A percentile compares a stretch with the other conserved stretches of the same genome.
phyloP scores from a whole-genome alignment of 169 alveolate species.

The Babesia gibsoni region DNA sequence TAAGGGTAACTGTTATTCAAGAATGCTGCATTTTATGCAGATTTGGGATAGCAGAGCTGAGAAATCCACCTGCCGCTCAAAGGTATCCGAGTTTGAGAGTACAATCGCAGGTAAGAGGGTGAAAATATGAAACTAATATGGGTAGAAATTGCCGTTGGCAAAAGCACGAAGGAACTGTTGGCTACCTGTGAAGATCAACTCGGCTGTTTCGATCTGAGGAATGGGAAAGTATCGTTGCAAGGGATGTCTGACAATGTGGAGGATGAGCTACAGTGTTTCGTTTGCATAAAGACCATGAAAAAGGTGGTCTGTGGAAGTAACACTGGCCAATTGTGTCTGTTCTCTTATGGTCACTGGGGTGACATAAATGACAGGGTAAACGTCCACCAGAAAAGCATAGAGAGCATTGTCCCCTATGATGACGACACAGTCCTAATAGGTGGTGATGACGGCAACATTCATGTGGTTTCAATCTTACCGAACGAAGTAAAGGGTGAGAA shows the following conservation, averaged over 20 bases:
- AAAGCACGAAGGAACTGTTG: constrained; percentile 22
- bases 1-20: constrained; percentile 45
- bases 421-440: constrained; percentile 38
- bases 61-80: constrained; percentile 9
- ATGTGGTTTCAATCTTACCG: constrained; percentile 29
- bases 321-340: constrained; percentile 52
- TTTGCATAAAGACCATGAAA: neutral
- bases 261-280: constrained; percentile 30
- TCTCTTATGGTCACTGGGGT: constrained; percentile 61
- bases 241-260: constrained; percentile 58
- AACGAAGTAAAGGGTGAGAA: constrained; percentile 35
- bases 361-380: constrained; percentile 41
- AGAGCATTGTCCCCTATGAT: constrained; percentile 25
- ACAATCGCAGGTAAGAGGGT: constrained; percentile 18
- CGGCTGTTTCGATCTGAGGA: constrained; percentile 48
- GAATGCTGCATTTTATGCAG: too few species aligned
- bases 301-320: constrained; percentile 59
- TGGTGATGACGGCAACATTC: constrained; percentile 51
- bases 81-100: constrained; percentile 22
- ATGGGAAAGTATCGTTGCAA: constrained; percentile 11
- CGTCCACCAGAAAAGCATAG: constrained; percentile 30
- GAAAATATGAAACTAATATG: neutral
- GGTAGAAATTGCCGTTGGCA: constrained; percentile 10
- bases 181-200: constrained; percentile 55
- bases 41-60: constrained; percentile 42